Conservation (phyloP, 1,139 yeast genomes). For the Taphrina flavorubra region DNA sequence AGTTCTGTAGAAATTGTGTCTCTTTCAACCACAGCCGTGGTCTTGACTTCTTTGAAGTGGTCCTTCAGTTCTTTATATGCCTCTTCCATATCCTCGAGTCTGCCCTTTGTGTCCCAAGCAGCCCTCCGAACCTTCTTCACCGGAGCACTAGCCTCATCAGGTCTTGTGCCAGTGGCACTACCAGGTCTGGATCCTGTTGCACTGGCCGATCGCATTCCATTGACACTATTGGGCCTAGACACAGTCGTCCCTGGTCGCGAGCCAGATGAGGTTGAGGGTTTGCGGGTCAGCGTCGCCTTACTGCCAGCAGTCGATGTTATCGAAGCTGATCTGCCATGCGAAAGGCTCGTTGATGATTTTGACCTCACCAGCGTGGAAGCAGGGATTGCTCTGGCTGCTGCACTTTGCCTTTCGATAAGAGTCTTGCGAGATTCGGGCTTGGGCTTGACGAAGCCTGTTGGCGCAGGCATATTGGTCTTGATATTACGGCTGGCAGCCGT, state of each 20-base stretch:
- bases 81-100: conserved; percentile 46
- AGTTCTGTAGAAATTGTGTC: conserved; percentile 29
- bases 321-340: conserved; percentile 6
- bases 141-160: conserved; percentile 4
- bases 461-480: conserved; percentile 27
- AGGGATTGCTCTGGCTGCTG: conserved; percentile 5
- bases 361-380: conserved; percentile 20
- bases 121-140: conserved; percentile 31
- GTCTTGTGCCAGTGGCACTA: conserved; percentile 24
- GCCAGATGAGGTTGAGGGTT: conserved; percentile 12
- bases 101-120: conserved; percentile 46
- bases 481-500: conserved; percentile 21
- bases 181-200: conserved; percentile 31
- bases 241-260: conserved; percentile 18
- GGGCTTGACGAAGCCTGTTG: conserved; percentile 16
- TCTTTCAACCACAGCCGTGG: conserved; percentile 36
- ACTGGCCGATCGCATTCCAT: conserved; percentile 17
- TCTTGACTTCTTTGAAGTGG: conserved; percentile 25
- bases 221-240: conserved; percentile 28
- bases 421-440: conserved; percentile 35
- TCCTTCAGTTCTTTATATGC: conserved; percentile 40
- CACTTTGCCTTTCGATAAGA: conserved; percentile 12
- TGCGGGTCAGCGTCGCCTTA: conserved; percentile 5
- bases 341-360: conserved; percentile 13
- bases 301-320: not conserved